phyloP scores from a whole-genome alignment of 352 stramenopile species.

The Globisporangium spiculum region DNA sequence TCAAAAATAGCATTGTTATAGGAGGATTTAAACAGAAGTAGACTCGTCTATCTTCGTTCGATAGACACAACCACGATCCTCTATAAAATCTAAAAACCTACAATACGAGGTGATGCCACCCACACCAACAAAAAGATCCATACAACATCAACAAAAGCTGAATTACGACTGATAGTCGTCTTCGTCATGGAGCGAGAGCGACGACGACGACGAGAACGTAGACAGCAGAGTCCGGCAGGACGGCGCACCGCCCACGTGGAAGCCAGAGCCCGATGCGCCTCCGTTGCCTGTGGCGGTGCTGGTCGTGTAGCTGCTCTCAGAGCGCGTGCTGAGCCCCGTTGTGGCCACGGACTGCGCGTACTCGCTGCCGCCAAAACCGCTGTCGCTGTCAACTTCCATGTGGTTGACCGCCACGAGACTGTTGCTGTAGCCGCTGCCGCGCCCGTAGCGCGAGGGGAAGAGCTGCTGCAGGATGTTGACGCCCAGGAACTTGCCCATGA shows the following conservation, averaged over 20 bases:
- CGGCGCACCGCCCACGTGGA: not conserved
- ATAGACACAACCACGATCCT: not conserved
- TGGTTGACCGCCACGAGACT: not conserved
- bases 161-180: not conserved
- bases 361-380: slow-evolving; percentile 8
- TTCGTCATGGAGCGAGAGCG: slow-evolving; percentile 19
- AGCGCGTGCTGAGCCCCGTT: slow-evolving; percentile 10
- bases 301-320: slow-evolving; percentile 14
- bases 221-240: slow-evolving; percentile 11
- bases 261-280: not conserved
- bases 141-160: not conserved
- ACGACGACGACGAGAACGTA: slow-evolving; percentile 12
- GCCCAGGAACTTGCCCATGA: slow-evolving; percentile 53
- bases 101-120: not conserved
- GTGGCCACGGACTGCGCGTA: slow-evolving; percentile 6
- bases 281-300: not conserved
- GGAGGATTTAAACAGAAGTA: not conserved
- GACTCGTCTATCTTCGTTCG: not conserved
- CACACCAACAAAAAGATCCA: not conserved
- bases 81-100: not conserved
- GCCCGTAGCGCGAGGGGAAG: slow-evolving; percentile 12
- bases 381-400: slow-evolving; percentile 8
- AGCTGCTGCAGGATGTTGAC: slow-evolving; percentile 37
- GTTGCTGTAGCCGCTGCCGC: not conserved
- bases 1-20: not conserved